These are phyloP conservation scores for Leptographium procerum DNA, from an alignment of 2,329 filamentous ascomycete species.

Conservation along the genomic window DNA sequence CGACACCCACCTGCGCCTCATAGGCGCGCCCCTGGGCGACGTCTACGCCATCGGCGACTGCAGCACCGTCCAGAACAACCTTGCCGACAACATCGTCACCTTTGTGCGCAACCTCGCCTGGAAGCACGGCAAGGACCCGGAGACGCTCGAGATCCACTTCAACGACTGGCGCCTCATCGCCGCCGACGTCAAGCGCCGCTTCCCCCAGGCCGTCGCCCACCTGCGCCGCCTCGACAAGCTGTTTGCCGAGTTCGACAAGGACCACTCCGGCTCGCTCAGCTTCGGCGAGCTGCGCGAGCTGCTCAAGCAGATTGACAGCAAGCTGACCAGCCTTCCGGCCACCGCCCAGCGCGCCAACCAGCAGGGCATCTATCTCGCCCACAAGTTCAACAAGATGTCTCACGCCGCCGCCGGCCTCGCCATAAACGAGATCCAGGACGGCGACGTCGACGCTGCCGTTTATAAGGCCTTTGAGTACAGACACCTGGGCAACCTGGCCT, in stretches of 20 bases:
- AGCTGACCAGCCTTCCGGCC: conserved; percentile 86
- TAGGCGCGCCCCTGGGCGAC: conserved; percentile 80
- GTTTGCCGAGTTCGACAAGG: conserved; percentile 84
- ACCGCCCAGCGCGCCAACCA: conserved; percentile 95
- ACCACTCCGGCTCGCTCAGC: conserved; percentile 85
- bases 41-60: conserved; percentile 97
- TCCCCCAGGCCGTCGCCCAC: conserved; percentile 82
- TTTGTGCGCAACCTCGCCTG: conserved; percentile 85
- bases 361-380: conserved; percentile 83
- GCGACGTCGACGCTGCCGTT: conserved; percentile 80
- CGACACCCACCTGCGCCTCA: conserved; percentile 81
- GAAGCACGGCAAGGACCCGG: conserved; percentile 83
- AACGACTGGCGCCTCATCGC: conserved; percentile 81
- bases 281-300: conserved; percentile 86
- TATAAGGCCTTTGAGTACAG: conserved; percentile 93
- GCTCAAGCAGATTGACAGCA: conserved; percentile 83
- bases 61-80: conserved; percentile 92
- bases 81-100: conserved; percentile 79
- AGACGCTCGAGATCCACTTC: conserved; percentile 79
- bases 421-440: conserved; percentile 73
- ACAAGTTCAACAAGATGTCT: conserved; percentile 88
- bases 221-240: conserved; percentile 82
- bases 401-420: conserved; percentile 62
- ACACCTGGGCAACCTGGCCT: conserved; percentile 84
- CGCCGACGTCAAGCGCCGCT: conserved; percentile 70